Percentiles rank a stretch among this genome's conserved stretches.
Conservation (phyloP, 495 filamentous ascomycete species). For the Hypoxylon intermedium region DNA sequence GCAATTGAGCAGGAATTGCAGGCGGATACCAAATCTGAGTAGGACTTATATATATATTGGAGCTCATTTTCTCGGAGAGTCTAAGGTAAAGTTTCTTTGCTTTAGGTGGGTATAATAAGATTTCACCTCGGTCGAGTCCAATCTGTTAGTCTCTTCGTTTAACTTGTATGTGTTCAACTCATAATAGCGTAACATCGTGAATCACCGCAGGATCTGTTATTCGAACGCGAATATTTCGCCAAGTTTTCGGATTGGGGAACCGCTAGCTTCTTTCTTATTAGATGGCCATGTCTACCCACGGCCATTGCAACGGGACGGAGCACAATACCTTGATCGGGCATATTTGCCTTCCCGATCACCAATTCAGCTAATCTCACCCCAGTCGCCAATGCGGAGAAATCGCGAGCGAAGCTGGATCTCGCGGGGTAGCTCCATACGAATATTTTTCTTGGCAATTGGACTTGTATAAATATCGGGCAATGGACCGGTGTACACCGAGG, state of each 20-base stretch:
- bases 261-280: background rate
- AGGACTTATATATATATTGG: background rate
- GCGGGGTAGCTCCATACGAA: conserved; percentile 31
- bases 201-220: background rate
- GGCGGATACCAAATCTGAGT: conserved; percentile 48
- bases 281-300: background rate
- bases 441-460: conserved; percentile 18
- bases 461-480: conserved; percentile 20
- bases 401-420: background rate
- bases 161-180: background rate
- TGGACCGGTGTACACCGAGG: conserved; percentile 6
- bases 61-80: background rate
- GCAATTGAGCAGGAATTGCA: conserved; percentile 74
- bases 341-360: background rate
- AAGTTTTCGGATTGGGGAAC: conserved; percentile 24
- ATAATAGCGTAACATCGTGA: background rate
- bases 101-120: too few species aligned
- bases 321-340: conserved; percentile 6
- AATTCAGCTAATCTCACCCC: conserved; percentile 14
- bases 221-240: background rate
- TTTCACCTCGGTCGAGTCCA: too few species aligned
- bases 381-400: conserved; percentile 35
- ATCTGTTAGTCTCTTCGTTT: background rate
- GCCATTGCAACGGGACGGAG: background rate
- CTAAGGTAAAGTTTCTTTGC: background rate